Evolutionary conservation across 495 filamentous ascomycete species (phyloP).

Genomic region (Tuber melanosporum): DNA sequence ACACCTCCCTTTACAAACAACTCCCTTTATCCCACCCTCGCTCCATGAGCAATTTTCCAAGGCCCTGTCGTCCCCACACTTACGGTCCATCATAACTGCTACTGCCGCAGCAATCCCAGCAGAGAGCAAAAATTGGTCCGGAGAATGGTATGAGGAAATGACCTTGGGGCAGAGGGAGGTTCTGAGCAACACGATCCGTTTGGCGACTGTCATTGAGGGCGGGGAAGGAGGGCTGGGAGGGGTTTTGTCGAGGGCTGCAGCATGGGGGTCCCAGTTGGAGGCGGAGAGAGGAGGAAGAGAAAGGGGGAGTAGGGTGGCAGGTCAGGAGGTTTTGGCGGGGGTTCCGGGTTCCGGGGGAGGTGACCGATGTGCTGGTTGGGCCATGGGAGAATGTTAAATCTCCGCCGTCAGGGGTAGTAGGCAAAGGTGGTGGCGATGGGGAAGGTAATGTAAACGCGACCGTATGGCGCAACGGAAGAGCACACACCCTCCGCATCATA

Average conservation of each 20-base stretch:
- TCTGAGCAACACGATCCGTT: not conserved
- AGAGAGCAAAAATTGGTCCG: not conserved
- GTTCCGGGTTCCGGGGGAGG: not conserved
- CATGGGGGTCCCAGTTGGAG: slow-evolving; percentile 5
- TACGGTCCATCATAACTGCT: not conserved
- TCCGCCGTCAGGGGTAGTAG: not conserved
- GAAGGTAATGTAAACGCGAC: not conserved
- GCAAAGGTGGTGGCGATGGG: not conserved
- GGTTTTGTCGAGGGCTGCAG: not conserved
- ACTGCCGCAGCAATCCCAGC: not conserved
- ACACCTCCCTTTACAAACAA: not conserved
- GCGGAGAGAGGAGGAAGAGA: not conserved
- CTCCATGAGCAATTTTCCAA: not conserved
- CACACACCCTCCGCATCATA: not conserved
- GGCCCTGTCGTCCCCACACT: not conserved
- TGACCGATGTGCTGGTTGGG: not conserved
- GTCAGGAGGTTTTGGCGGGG: slow-evolving; percentile 17
- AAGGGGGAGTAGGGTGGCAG: slow-evolving; percentile 4
- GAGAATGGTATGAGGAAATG: not conserved
- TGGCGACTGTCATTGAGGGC: not conserved
- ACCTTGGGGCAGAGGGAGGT: not conserved
- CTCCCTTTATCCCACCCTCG: not conserved
- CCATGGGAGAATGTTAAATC: not conserved
- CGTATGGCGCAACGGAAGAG: not conserved
- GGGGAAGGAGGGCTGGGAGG: not conserved